phyloP scores from a whole-genome alignment of 768 basidiomycete species.

The Kwoniella dendrophila region DNA sequence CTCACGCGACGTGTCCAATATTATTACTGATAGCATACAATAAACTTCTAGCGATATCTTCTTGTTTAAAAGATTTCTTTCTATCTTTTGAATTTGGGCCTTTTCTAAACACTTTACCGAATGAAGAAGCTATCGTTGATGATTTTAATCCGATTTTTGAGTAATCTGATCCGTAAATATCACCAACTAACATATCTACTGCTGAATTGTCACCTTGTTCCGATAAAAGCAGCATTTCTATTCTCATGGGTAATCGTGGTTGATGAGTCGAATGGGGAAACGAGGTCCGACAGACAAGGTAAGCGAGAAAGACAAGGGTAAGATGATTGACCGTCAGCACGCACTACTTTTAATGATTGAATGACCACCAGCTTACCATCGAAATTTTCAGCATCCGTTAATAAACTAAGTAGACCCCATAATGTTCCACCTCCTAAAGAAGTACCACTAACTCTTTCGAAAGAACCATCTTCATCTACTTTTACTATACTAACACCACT shows the following conservation, averaged over 20 bases:
- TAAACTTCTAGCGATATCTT: conserved; percentile 92
- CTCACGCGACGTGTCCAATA: conserved; percentile 99
- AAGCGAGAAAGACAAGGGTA: too few relatives aligned
- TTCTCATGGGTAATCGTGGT: conserved; percentile 1
- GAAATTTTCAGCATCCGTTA: conserved; percentile 93
- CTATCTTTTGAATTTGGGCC: conserved; percentile 61
- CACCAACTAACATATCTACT: conserved; percentile 98
- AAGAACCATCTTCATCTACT: conserved; percentile 91
- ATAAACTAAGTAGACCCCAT: conserved; percentile 89
- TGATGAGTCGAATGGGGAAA: too few relatives aligned
- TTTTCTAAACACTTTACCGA: conserved; percentile 97
- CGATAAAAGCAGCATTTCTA: conserved; percentile 95
- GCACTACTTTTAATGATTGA: background rate
- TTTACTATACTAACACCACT: conserved; percentile 97
- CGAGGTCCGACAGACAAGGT: too few relatives aligned
- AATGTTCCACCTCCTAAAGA: conserved; percentile 95
- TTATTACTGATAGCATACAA: conserved; percentile 98
- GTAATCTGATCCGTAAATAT: conserved; percentile 99
- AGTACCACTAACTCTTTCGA: conserved; percentile 95
- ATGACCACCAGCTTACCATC: conserved; percentile 69
- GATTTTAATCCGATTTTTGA: conserved; percentile 92
- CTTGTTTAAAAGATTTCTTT: conserved; percentile 77
- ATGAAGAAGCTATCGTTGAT: conserved; percentile 95
- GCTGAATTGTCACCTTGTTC: conserved; percentile 89
- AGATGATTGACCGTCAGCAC: background rate